Percentiles rank a stretch among this genome's conserved stretches.
phyloP scores from a whole-genome alignment of 2,329 filamentous ascomycete species.

The Colletotrichum sansevieriae region DNA sequence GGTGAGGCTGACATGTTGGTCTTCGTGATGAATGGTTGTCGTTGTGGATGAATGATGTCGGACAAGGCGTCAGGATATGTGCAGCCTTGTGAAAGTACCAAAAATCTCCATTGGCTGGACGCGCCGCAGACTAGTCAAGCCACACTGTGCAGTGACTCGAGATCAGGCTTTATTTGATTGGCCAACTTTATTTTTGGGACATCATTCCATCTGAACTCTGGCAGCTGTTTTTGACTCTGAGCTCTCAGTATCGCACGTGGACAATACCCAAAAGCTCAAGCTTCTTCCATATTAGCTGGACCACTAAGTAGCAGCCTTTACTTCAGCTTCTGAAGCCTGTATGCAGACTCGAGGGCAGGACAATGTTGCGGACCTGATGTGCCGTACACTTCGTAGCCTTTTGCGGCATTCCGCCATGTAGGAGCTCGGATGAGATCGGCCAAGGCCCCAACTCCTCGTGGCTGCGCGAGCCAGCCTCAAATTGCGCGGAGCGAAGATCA shows the following conservation, averaged over 20 bases:
- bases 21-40: conserved; percentile 11
- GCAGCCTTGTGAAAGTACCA: conserved; percentile 28
- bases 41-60: conserved; percentile 14
- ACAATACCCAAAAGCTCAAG: too few species aligned
- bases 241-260: too few species aligned
- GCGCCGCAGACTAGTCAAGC: conserved; percentile 1
- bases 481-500: conserved; percentile 18
- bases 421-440: too few species aligned
- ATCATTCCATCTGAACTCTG: too few species aligned
- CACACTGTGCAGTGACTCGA: conserved; percentile 2
- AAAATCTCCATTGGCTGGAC: conserved; percentile 15
- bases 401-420: too few species aligned
- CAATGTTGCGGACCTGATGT: too few species aligned
- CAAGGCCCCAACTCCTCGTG: conserved; percentile 6
- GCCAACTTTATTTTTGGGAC: neutral
- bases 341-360: too few species aligned
- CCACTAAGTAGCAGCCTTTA: too few species aligned
- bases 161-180: neutral
- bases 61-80: conserved; percentile 16
- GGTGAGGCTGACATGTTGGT: conserved; percentile 61
- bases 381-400: too few species aligned
- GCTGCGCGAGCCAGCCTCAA: conserved; percentile 20
- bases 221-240: too few species aligned
- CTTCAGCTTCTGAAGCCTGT: too few species aligned
- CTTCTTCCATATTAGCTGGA: too few species aligned